phyloP scores from a whole-genome alignment of 2,329 filamentous ascomycete genomes.

The Gnomoniopsis sp. region DNA sequence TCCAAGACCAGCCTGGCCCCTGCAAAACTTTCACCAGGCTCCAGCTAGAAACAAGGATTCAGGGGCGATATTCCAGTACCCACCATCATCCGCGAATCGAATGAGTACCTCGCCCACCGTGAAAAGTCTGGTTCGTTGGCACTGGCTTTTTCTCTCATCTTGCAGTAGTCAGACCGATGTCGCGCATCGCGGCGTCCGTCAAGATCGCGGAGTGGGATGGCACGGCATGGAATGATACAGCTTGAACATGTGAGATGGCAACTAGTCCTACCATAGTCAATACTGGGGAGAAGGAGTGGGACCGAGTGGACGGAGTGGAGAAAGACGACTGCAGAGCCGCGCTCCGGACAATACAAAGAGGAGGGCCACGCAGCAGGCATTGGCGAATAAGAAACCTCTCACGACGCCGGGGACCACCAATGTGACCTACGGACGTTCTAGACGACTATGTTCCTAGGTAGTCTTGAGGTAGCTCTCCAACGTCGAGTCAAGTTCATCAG shows the following conservation, averaged over 20 bases:
- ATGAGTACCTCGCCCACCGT: neutral
- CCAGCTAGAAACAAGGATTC: constrained; percentile 4
- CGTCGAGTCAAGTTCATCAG: neutral
- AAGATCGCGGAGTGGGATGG: neutral
- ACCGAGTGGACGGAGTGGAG: neutral
- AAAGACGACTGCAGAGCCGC: constrained; percentile 1
- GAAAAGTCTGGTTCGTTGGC: neutral
- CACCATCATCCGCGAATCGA: neutral
- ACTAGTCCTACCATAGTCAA: neutral
- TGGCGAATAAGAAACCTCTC: neutral
- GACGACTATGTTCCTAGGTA: neutral
- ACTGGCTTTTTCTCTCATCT: neutral
- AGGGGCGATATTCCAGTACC: neutral
- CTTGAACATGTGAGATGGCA: neutral
- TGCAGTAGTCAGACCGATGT: neutral
- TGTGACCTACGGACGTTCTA: neutral
- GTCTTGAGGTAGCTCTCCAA: neutral
- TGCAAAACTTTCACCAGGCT: constrained; percentile 6
- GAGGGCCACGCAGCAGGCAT: neutral
- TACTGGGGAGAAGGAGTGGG: neutral
- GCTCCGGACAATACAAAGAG: neutral
- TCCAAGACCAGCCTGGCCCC: constrained; percentile 3
- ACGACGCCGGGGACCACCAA: neutral
- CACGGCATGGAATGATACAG: neutral
- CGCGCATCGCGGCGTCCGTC: neutral